These are phyloP conservation scores for Auriscalpium microsporum DNA, from an alignment of 768 basidiomycete species.

Conservation along the genomic window DNA sequence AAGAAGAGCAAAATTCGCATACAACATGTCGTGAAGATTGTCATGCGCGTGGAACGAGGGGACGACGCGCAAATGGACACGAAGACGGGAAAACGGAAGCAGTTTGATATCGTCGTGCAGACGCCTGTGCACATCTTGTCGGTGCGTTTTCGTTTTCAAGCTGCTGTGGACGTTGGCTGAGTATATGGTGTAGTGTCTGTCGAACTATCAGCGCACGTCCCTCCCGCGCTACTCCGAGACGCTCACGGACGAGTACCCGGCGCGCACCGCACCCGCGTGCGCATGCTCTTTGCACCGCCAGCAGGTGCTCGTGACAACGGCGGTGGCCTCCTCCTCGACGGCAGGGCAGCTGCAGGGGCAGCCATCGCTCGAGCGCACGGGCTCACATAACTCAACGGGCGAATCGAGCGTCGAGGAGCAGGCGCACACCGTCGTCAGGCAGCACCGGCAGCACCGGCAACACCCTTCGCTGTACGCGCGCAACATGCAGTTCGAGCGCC, in stretches of 20 bases:
- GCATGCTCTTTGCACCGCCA: conserved; percentile 1
- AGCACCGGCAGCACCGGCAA: conserved; percentile 19
- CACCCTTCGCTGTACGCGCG: conserved; percentile 37
- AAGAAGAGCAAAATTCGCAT: conserved; percentile 66
- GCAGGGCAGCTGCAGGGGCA: neutral
- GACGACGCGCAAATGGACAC: conserved; percentile 56
- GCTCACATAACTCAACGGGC: neutral
- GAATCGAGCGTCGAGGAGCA: neutral
- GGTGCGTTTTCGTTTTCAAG: conserved; percentile 34
- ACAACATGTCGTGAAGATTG: conserved; percentile 69
- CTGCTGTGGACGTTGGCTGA: neutral
- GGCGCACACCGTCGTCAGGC: conserved; percentile 1
- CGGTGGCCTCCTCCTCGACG: neutral
- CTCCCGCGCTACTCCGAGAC: conserved; percentile 9
- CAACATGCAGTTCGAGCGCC: conserved; percentile 48
- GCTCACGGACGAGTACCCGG: neutral
- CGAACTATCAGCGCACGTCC: conserved; percentile 3
- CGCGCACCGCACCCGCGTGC: neutral
- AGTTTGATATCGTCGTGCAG: conserved; percentile 83
- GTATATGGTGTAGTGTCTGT: conserved; percentile 1
- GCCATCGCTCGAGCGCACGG: neutral
- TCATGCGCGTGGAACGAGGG: conserved; percentile 76
- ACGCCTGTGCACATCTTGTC: conserved; percentile 83
- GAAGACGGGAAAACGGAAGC: conserved; percentile 64
- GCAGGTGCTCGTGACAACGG: neutral